phyloP scores from a whole-genome alignment of 2,329 filamentous ascomycete species.

The Penicillium sp. region DNA sequence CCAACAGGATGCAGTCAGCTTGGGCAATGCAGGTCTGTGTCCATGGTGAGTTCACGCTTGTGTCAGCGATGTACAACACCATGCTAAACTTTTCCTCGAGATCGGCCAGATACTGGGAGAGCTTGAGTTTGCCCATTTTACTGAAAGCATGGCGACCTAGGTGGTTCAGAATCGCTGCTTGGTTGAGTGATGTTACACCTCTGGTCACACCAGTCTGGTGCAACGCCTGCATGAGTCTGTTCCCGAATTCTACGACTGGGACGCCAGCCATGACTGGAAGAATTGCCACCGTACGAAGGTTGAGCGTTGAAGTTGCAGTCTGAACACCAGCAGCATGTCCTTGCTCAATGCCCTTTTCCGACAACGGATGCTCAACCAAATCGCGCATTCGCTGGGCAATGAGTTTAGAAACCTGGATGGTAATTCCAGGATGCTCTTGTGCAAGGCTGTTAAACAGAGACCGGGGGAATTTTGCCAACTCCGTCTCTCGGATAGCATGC shows the following conservation, averaged over 20 bases:
- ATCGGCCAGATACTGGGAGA: conserved; percentile 93
- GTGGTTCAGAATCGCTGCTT: conserved; percentile 90
- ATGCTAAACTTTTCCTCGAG: conserved; percentile 96
- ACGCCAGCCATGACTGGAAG: conserved; percentile 87
- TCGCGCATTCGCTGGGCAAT: conserved; percentile 93
- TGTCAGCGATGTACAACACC: conserved; percentile 93
- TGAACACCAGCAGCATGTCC: conserved; percentile 51
- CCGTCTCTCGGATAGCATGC: conserved; percentile 93
- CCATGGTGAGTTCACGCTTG: conserved; percentile 95
- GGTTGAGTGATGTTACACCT: conserved; percentile 86
- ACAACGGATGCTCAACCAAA: conserved; percentile 74
- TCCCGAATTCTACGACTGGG: conserved; percentile 92
- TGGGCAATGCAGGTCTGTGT: conserved; percentile 97
- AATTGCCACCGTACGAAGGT: conserved; percentile 87
- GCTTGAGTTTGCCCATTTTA: conserved; percentile 91
- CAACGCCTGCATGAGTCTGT: conserved; percentile 79
- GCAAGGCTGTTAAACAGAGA: conserved; percentile 97
- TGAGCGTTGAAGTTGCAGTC: conserved; percentile 74
- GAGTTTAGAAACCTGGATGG: conserved; percentile 98
- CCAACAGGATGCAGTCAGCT: conserved; percentile 90
- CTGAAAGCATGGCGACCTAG: conserved; percentile 94
- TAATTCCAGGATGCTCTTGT: conserved; percentile 94
- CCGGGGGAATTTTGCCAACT: conserved; percentile 91
- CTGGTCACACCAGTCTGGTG: conserved; percentile 85
- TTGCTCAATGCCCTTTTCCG: conserved; percentile 61